A percentile compares a stretch with the other conserved stretches of the same genome.
phyloP scores from a whole-genome alignment of 1,284 basidiomycete genomes.

The Spongispora temasekensis region DNA sequence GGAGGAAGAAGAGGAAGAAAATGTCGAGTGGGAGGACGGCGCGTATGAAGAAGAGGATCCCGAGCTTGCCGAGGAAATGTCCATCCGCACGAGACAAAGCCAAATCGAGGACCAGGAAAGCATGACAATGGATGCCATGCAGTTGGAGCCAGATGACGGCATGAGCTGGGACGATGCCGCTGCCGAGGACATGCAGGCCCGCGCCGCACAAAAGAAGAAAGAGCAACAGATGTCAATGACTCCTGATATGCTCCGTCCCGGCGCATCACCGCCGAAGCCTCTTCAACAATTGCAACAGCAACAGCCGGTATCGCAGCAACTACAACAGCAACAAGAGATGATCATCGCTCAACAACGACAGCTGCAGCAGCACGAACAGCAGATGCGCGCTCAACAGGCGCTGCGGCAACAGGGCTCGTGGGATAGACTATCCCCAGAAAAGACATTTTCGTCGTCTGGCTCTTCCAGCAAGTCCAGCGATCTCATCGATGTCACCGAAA shows the following conservation, averaged over 20 bases:
- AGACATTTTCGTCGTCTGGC: conserved; percentile 21
- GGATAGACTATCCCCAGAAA: conserved; percentile 27
- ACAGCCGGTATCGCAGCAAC: conserved; percentile 23
- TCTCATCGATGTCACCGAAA: conserved; percentile 61
- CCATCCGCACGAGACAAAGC: conserved; percentile 35
- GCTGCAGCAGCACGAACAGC: conserved; percentile 32
- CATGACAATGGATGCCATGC: conserved; percentile 23
- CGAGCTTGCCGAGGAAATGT: conserved; percentile 55
- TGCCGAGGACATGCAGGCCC: conserved; percentile 49
- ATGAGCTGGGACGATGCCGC: conserved; percentile 75
- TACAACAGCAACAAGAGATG: conserved; percentile 29
- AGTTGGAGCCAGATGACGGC: conserved; percentile 68
- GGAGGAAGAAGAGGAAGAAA: conserved; percentile 76
- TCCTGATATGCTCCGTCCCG: conserved; percentile 23
- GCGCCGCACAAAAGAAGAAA: conserved; percentile 29
- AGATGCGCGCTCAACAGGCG: conserved; percentile 33
- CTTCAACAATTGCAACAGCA: conserved; percentile 38
- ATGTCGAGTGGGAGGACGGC: conserved; percentile 75
- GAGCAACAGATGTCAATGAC: conserved; percentile 20
- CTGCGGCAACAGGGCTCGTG: conserved; percentile 29
- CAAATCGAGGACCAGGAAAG: conserved; percentile 36
- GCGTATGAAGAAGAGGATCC: conserved; percentile 69
- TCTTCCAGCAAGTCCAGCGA: conserved; percentile 43
- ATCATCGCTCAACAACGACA: conserved; percentile 34
- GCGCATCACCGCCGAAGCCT: conserved; percentile 15